Percentiles rank a stretch among this genome's conserved stretches.
These are phyloP conservation scores for Lentinula aciculospora DNA, from an alignment of 768 basidiomycete species.

Conservation along the genomic window DNA sequence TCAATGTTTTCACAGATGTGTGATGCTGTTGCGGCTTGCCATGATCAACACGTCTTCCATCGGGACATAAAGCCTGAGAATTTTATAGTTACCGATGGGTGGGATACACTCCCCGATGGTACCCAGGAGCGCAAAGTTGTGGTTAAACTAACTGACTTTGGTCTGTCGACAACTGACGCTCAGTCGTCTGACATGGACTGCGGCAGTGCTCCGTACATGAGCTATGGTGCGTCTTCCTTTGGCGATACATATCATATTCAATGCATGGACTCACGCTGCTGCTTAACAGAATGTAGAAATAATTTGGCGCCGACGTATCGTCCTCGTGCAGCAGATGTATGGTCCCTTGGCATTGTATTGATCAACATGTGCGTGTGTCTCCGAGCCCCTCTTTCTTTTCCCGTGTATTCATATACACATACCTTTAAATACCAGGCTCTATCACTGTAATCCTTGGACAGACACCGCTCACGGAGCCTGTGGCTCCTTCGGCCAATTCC, in stretches of 20 bases:
- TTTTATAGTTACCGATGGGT: slow-evolving; percentile 89
- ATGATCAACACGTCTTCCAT: slow-evolving; percentile 86
- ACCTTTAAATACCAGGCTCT: slow-evolving; percentile 54
- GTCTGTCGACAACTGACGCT: slow-evolving; percentile 83
- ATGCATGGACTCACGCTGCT: slow-evolving; percentile 13
- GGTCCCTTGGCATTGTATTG: slow-evolving; percentile 97
- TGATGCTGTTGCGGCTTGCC: slow-evolving; percentile 92
- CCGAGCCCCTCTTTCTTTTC: background rate
- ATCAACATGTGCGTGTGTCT: slow-evolving; percentile 80
- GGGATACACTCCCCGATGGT: slow-evolving; percentile 46
- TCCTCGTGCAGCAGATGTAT: slow-evolving; percentile 94
- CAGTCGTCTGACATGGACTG: slow-evolving; percentile 96
- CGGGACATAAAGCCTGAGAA: slow-evolving; percentile 99
- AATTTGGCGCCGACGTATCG: slow-evolving; percentile 92
- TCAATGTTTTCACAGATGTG: slow-evolving; percentile 99
- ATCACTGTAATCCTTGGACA: slow-evolving; percentile 98
- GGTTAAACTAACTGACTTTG: slow-evolving; percentile 97
- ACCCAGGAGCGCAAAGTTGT: slow-evolving; percentile 79
- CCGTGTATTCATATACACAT: slow-evolving; percentile 6
- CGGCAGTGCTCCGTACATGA: slow-evolving; percentile 98
- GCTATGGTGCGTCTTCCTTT: slow-evolving; percentile 62
- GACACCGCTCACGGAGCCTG: slow-evolving; percentile 83
- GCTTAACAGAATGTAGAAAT: slow-evolving; percentile 84
- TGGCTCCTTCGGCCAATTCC: slow-evolving; percentile 77
- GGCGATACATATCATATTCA: background rate